These are phyloP conservation scores for Phaeodactylum tricornutum DNA, from an alignment of 108 stramenopile species.

Conservation along the genomic window DNA sequence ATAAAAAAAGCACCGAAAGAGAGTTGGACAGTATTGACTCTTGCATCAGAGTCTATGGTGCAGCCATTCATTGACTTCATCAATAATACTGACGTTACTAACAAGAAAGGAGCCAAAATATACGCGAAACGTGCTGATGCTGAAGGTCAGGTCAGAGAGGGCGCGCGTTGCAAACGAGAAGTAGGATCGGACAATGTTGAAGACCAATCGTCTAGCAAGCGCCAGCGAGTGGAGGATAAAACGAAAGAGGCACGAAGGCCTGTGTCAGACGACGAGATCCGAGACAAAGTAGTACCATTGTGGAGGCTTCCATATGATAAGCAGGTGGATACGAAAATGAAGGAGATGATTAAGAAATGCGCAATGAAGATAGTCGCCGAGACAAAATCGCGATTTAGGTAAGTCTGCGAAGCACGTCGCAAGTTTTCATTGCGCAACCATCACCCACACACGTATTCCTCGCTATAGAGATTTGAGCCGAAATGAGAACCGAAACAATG, in stretches of 20 bases:
- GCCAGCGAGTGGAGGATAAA: constrained; percentile 8
- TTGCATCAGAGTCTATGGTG: constrained; percentile 38
- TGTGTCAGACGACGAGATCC: constrained; percentile 41
- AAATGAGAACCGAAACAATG: constrained; percentile 16
- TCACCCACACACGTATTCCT: too few relatives aligned
- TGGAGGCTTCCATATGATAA: constrained; percentile 37
- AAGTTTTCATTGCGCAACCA: too few relatives aligned
- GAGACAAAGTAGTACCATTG: constrained; percentile 46
- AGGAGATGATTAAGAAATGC: constrained; percentile 55
- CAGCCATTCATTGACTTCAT: constrained; percentile 37
- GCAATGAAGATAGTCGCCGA: constrained; percentile 50
- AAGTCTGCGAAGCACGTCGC: neutral
- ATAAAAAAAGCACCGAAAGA: constrained; percentile 44
- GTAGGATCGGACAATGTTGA: constrained; percentile 11
- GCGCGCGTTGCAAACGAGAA: neutral
- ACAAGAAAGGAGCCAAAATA: constrained; percentile 21
- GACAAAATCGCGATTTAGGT: constrained; percentile 43
- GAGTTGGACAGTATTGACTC: constrained; percentile 38
- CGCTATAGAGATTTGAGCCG: constrained; percentile 19
- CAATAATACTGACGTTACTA: constrained; percentile 25
- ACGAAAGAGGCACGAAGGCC: constrained; percentile 3
- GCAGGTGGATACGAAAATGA: constrained; percentile 45
- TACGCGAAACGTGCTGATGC: constrained; percentile 25
- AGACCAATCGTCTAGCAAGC: constrained; percentile 4
- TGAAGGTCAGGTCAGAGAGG: constrained; percentile 4